Percentiles rank a stretch among this genome's conserved stretches.
Conservation (phyloP, 306 rosid genomes). For the Prinsepia uniflora region DNA sequence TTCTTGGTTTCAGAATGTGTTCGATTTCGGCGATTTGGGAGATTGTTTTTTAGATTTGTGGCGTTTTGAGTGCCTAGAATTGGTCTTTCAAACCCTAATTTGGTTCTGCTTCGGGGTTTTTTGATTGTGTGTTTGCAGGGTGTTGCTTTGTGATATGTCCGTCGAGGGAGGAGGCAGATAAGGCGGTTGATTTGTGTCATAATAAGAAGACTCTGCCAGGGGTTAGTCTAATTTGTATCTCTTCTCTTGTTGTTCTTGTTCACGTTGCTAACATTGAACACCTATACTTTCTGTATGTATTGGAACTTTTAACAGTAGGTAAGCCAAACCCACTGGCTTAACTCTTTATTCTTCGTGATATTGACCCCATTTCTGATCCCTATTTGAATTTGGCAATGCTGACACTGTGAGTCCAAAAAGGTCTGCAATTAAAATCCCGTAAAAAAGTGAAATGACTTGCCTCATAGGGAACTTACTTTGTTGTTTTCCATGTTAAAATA, state of each 20-base stretch:
- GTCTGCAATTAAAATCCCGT: not conserved
- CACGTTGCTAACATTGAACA: not conserved
- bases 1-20: conserved; percentile 6
- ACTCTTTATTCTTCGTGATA: too few relatives aligned
- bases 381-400: not conserved
- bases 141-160: conserved; percentile 94
- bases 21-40: conserved; percentile 16
- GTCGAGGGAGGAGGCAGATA: conserved; percentile 90
- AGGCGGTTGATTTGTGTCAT: conserved; percentile 94
- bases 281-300: not conserved
- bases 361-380: too few relatives aligned
- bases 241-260: not conserved
- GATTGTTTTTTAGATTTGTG: conserved; percentile 12
- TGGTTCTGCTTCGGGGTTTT: conserved; percentile 3
- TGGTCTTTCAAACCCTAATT: conserved; percentile 36
- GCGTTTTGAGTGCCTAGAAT: not conserved
- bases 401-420: not conserved
- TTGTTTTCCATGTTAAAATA: not conserved
- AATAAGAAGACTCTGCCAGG: conserved; percentile 89
- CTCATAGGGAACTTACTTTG: not conserved
- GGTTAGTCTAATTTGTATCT: conserved; percentile 41
- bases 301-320: not conserved
- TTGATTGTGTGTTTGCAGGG: conserved; percentile 39
- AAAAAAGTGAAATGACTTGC: not conserved
- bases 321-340: not conserved